Evolutionary conservation across 1,284 basidiomycete species (phyloP).

Genomic region (Cryptococcus amylolentus): DNA sequence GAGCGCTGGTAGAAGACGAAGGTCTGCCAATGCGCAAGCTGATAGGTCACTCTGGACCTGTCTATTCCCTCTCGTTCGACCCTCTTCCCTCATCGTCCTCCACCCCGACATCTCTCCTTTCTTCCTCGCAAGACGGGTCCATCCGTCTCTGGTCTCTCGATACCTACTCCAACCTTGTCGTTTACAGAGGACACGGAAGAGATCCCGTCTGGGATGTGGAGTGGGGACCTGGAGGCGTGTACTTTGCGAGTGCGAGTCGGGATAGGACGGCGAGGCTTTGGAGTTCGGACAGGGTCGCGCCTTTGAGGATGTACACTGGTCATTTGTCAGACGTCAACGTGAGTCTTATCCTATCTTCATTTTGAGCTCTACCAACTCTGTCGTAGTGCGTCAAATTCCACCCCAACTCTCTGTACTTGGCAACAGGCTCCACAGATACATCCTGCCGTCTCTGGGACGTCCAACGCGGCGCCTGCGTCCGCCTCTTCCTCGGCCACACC

Average conservation of each 20-base stretch:
- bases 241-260: conserved; percentile 92
- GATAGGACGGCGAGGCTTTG: conserved; percentile 94
- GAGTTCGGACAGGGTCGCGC: conserved; percentile 86
- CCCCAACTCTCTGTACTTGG: conserved; percentile 94
- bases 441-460: conserved; percentile 97
- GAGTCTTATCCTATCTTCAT: conserved; percentile 41
- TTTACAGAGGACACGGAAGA: conserved; percentile 85
- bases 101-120: conserved; percentile 82
- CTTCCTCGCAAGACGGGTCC: conserved; percentile 89
- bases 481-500: conserved; percentile 94
- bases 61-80: conserved; percentile 92
- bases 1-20: conserved; percentile 60
- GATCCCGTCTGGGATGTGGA: conserved; percentile 98
- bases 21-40: conserved; percentile 83
- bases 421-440: conserved; percentile 93
- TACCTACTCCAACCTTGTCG: conserved; percentile 87
- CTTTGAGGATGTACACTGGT: conserved; percentile 89
- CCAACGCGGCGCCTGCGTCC: conserved; percentile 88
- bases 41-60: conserved; percentile 93
- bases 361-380: not conserved
- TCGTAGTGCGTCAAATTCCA: conserved; percentile 88
- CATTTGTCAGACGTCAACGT: conserved; percentile 97
- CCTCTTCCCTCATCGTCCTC: conserved; percentile 80
- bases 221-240: conserved; percentile 97
- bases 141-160: conserved; percentile 93